These are phyloP conservation scores for Teunomyces aglyptinius DNA, from an alignment of 805 yeast species.

Conservation along the genomic window DNA sequence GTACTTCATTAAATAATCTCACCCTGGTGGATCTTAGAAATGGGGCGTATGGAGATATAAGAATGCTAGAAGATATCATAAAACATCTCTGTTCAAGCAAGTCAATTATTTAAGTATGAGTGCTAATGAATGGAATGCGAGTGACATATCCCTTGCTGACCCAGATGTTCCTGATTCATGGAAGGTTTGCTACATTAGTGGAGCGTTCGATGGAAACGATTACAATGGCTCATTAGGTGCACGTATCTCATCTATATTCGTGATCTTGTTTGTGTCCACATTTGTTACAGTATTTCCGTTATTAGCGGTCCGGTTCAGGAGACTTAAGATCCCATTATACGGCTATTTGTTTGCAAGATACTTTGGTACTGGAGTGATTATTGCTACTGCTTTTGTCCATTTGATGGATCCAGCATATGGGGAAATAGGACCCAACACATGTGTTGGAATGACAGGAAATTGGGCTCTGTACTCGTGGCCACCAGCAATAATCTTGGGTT, in stretches of 20 bases:
- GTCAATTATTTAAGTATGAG: neutral
- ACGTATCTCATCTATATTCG: constrained; percentile 62
- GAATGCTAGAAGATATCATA: neutral
- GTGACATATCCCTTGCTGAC: constrained; percentile 1
- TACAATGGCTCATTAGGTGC: constrained; percentile 44
- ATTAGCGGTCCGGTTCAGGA: constrained; percentile 29
- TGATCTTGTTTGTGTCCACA: constrained; percentile 50
- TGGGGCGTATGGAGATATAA: neutral
- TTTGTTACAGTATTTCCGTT: constrained; percentile 60
- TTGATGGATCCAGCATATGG: constrained; percentile 15
- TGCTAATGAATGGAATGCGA: constrained; percentile 1
- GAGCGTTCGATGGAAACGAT: constrained; percentile 32
- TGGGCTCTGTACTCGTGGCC: constrained; percentile 55
- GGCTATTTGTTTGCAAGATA: constrained; percentile 2
- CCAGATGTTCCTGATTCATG: constrained; percentile 1
- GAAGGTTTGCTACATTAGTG: constrained; percentile 1
- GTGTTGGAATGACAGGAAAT: constrained; percentile 57
- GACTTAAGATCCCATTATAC: neutral
- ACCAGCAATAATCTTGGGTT: constrained; percentile 50
- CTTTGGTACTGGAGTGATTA: constrained; percentile 32
- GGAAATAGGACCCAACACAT: constrained; percentile 30
- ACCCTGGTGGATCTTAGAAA: constrained; percentile 1
- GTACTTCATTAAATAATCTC: neutral
- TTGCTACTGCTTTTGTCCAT: constrained; percentile 34
- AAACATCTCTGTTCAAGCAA: neutral